Evolutionary conservation across 495 filamentous ascomycete genomes (phyloP).

Genomic region (Penicillium egyptiacum): DNA sequence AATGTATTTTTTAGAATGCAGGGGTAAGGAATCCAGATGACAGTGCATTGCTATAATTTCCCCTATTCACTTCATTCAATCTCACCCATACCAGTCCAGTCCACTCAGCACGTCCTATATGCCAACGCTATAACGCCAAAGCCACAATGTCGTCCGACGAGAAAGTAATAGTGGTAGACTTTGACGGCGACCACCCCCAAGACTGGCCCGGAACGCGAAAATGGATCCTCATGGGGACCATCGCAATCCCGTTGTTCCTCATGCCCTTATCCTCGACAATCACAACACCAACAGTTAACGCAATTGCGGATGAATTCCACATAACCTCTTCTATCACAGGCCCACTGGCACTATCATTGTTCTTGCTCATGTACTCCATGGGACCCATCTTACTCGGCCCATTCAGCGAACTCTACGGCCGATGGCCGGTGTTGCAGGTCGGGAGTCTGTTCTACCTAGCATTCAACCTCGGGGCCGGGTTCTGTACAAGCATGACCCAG

Average conservation of each 20-base stretch:
- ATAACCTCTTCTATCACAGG: constrained; percentile 49
- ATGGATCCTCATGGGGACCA: constrained; percentile 11
- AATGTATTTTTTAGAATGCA: neutral
- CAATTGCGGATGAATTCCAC: constrained; percentile 54
- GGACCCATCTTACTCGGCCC: constrained; percentile 56
- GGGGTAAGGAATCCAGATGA: neutral
- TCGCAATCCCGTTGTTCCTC: constrained; percentile 14
- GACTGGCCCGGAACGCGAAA: constrained; percentile 14
- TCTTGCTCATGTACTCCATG: constrained; percentile 45
- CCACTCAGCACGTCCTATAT: neutral
- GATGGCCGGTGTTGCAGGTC: constrained; percentile 50
- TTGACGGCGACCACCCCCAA: constrained; percentile 15
- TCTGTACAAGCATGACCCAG: constrained; percentile 45
- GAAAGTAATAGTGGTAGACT: constrained; percentile 8
- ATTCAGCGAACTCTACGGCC: constrained; percentile 59
- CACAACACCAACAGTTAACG: constrained; percentile 57
- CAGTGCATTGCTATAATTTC: neutral
- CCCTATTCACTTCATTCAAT: neutral
- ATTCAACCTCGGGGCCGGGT: constrained; percentile 55
- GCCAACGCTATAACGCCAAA: neutral
- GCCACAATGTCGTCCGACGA: neutral
- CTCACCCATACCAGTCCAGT: neutral
- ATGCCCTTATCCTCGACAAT: constrained; percentile 56
- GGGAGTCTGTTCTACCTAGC: constrained; percentile 53
- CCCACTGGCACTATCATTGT: constrained; percentile 53